These are phyloP conservation scores for Talaromyces nanjingensis DNA, from an alignment of 495 filamentous ascomycete genomes.

Conservation along the genomic window DNA sequence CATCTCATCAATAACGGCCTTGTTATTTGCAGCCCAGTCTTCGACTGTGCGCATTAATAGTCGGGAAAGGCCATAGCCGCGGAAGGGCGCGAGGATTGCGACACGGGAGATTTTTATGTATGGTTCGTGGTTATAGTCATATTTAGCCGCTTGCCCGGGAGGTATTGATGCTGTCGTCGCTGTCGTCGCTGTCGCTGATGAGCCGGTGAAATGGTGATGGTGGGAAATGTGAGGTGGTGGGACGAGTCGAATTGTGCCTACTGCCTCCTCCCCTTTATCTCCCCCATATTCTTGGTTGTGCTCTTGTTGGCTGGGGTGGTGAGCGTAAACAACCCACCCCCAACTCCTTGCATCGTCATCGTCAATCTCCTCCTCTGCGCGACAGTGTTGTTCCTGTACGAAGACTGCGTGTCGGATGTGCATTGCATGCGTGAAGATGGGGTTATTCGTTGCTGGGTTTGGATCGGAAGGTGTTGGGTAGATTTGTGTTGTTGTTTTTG, in stretches of 20 bases:
- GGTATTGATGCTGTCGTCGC: no score
- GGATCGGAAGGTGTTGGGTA: constrained; percentile 17
- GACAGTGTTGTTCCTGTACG: constrained; percentile 64
- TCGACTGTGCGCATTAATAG: constrained; percentile 56
- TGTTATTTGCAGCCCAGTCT: constrained; percentile 50
- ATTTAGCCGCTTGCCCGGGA: background rate
- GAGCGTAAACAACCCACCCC: constrained; percentile 75
- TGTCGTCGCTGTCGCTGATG: background rate
- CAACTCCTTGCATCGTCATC: constrained; percentile 67
- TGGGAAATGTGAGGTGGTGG: constrained; percentile 67
- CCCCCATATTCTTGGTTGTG: no score
- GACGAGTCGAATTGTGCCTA: constrained; percentile 70
- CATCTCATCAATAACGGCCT: constrained; percentile 27
- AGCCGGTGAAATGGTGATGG: constrained; percentile 16
- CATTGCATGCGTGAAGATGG: constrained; percentile 70
- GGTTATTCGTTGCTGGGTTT: constrained; percentile 35
- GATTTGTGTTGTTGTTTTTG: constrained; percentile 8
- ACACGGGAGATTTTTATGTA: constrained; percentile 75
- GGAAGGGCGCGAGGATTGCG: constrained; percentile 56
- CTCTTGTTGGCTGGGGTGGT: background rate
- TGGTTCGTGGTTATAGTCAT: constrained; percentile 43
- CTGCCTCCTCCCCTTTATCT: constrained; percentile 24
- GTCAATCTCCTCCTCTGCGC: constrained; percentile 67
- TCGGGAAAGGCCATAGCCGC: constrained; percentile 54
- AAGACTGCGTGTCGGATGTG: constrained; percentile 70